Percentiles rank a stretch among this genome's conserved stretches.
Conservation (phyloP, 2,329 filamentous ascomycete species). For the Aspergillus udagawae region DNA sequence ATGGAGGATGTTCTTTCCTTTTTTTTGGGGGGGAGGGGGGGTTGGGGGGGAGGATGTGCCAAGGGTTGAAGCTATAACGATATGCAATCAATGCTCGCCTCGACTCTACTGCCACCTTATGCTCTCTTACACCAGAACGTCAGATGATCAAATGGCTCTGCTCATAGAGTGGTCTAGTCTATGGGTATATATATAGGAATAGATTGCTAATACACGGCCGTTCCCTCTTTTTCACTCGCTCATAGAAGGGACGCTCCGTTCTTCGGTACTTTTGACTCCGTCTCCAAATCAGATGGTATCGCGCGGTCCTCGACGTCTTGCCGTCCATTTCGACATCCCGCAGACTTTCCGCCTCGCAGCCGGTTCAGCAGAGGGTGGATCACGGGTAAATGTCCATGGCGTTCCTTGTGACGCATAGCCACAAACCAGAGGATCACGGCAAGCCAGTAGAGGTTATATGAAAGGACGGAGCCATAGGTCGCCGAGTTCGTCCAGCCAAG, state of each 20-base stretch:
- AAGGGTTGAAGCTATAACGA: not conserved
- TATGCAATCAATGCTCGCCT: not conserved
- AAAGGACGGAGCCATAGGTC: slow-evolving; percentile 80
- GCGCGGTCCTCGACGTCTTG: not conserved
- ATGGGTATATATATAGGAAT: not conserved
- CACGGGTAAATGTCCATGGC: slow-evolving; percentile 31
- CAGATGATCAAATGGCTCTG: not conserved
- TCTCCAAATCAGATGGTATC: not conserved
- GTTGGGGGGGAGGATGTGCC: too few relatives aligned
- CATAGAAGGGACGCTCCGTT: not conserved
- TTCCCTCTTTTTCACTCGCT: not conserved
- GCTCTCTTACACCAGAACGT: not conserved
- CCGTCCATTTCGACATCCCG: not conserved
- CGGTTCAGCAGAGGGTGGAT: not conserved
- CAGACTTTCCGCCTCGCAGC: not conserved
- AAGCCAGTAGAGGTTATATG: slow-evolving; percentile 87
- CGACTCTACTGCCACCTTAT: not conserved
- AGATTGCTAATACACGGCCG: not conserved
- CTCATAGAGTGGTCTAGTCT: not conserved
- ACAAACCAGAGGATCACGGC: slow-evolving; percentile 63
- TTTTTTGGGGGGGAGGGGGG: too few relatives aligned
- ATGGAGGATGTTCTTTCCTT: not conserved
- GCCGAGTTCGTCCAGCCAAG: slow-evolving; percentile 86
- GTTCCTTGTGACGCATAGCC: slow-evolving; percentile 64
- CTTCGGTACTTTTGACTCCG: not conserved